phyloP scores from a whole-genome alignment of 1,284 basidiomycete genomes.

The Kwoniella shivajii region DNA sequence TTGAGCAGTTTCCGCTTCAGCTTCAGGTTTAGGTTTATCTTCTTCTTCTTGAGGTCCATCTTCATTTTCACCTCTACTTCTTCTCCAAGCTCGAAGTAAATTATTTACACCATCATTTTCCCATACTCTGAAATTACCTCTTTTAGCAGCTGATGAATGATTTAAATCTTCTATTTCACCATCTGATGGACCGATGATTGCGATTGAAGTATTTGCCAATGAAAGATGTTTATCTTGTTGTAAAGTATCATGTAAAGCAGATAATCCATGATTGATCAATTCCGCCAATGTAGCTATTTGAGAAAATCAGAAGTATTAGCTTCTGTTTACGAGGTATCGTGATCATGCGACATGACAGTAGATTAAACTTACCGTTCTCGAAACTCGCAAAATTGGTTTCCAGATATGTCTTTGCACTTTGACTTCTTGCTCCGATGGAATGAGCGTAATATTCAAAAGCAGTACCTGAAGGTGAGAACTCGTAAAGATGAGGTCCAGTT shows the following conservation, averaged over 20 bases:
- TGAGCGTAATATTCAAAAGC: conserved; percentile 98
- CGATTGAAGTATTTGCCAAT: conserved; percentile 87
- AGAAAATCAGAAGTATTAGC: background rate
- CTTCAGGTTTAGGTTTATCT: conserved; percentile 2
- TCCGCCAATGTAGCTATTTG: conserved; percentile 75
- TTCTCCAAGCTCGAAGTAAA: conserved; percentile 63
- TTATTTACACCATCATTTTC: conserved; percentile 64
- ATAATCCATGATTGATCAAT: conserved; percentile 85
- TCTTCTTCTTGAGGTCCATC: conserved; percentile 43
- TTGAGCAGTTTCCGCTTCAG: conserved; percentile 19
- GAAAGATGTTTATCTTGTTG: conserved; percentile 97
- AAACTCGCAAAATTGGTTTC: conserved; percentile 93
- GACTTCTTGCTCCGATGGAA: conserved; percentile 95
- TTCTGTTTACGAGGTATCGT: background rate
- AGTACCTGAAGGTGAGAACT: conserved; percentile 96
- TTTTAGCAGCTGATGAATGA: conserved; percentile 38
- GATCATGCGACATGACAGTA: background rate
- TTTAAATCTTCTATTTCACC: conserved; percentile 28
- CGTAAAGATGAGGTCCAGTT: conserved; percentile 93
- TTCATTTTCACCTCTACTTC: conserved; percentile 50
- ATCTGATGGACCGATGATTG: conserved; percentile 71
- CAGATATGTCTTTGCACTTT: conserved; percentile 97
- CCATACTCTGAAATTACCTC: conserved; percentile 50
- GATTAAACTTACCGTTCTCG: conserved; percentile 66
- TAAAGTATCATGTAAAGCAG: conserved; percentile 89